Conservation (phyloP, 805 yeast genomes). For the Barnettozyma sucrosica region DNA sequence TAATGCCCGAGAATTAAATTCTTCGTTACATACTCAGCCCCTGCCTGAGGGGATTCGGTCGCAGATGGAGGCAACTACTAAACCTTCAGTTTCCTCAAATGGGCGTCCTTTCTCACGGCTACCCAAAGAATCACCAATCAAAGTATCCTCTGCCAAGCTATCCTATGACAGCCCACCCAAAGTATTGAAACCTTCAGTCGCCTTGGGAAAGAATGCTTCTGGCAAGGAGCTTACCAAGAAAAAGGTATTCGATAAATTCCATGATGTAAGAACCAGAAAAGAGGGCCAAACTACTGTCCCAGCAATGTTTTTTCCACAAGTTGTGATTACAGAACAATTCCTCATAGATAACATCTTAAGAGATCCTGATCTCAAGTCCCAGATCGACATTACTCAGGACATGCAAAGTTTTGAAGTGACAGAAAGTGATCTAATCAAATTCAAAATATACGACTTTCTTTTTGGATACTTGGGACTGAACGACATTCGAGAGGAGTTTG, state of each 20-base stretch:
- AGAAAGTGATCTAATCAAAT: constrained; percentile 11
- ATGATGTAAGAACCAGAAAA: too few relatives aligned
- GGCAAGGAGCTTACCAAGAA: not conserved
- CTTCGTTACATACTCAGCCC: not conserved
- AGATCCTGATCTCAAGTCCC: constrained; percentile 3
- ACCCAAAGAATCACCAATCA: not conserved
- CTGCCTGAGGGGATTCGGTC: not conserved
- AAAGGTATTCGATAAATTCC: not conserved
- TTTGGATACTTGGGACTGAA: constrained; percentile 12
- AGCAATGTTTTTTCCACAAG: constrained; percentile 9
- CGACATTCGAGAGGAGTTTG: constrained; percentile 9
- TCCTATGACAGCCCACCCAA: not conserved
- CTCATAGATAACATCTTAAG: constrained; percentile 12
- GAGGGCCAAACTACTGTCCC: not conserved
- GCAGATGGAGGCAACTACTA: not conserved
- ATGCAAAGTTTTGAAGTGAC: constrained; percentile 5
- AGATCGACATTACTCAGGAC: constrained; percentile 1
- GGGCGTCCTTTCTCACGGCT: not conserved
- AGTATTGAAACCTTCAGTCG: not conserved
- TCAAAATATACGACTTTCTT: constrained; percentile 16
- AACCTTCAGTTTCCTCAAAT: not conserved
- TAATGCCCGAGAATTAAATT: not conserved
- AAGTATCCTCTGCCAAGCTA: not conserved
- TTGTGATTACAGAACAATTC: constrained; percentile 10
- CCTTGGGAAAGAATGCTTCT: not conserved